A percentile compares a stretch with the other conserved stretches of the same genome.
Conservation (phyloP, 768 basidiomycete genomes). For the Filobasidium floriforme region DNA sequence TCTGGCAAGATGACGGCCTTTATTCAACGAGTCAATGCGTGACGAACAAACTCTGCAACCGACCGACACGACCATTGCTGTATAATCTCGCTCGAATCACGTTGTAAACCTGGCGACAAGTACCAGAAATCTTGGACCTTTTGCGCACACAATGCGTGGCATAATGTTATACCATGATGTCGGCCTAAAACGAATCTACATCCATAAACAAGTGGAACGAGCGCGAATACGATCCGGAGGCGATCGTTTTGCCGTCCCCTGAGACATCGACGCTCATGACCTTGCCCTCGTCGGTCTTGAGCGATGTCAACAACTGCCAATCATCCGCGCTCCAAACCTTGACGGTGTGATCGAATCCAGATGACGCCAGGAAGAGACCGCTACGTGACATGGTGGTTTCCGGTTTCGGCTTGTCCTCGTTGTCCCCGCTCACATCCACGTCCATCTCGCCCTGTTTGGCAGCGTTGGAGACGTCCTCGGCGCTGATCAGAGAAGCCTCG, state of each 20-base stretch:
- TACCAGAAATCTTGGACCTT: no score
- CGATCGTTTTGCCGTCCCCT: constrained; percentile 71
- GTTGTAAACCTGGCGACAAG: neutral
- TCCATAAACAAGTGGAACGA: constrained; percentile 89
- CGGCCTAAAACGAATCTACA: constrained; percentile 46
- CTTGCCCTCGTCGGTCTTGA: constrained; percentile 87
- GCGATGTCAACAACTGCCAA: constrained; percentile 81
- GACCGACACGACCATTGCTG: neutral
- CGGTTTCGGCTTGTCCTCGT: constrained; percentile 16
- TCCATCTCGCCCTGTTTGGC: constrained; percentile 18
- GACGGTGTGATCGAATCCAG: constrained; percentile 90
- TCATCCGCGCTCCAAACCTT: constrained; percentile 97
- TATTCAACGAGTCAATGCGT: neutral
- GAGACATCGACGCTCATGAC: constrained; percentile 96
- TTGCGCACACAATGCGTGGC: no score
- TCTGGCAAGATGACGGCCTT: constrained; percentile 8
- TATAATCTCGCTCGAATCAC: constrained; percentile 2
- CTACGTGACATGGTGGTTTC: constrained; percentile 34
- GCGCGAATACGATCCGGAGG: constrained; percentile 83
- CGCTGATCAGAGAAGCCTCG: constrained; percentile 21
- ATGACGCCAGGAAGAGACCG: constrained; percentile 84
- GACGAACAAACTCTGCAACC: neutral
- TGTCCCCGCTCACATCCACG: constrained; percentile 20
- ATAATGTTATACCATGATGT: neutral
- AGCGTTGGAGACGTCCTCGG: constrained; percentile 23